phyloP scores from a whole-genome alignment of 108 stramenopile genomes.

The Chaetoceros muelleri region DNA sequence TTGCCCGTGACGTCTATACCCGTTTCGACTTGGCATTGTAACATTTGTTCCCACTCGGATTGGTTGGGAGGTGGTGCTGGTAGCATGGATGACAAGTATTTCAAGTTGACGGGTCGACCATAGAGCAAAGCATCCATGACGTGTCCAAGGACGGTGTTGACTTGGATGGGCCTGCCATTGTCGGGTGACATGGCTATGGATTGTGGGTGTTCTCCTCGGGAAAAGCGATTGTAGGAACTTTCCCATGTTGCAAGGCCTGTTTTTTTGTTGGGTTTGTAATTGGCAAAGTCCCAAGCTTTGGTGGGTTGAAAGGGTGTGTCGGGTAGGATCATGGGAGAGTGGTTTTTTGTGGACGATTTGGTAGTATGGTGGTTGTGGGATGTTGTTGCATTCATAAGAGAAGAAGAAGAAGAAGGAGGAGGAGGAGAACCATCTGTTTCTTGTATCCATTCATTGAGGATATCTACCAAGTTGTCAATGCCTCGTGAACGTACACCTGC shows the following conservation, averaged over 20 bases:
- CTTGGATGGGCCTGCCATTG: conserved; percentile 52
- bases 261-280: conserved; percentile 66
- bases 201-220: conserved; percentile 39
- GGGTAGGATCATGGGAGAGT: conserved; percentile 6
- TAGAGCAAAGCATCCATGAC: conserved; percentile 43
- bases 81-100: conserved; percentile 17
- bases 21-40: conserved; percentile 26
- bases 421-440: background rate
- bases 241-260: conserved; percentile 66
- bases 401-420: background rate
- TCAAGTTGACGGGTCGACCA: conserved; percentile 43
- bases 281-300: conserved; percentile 48
- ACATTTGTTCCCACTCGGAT: conserved; percentile 48
- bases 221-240: conserved; percentile 50
- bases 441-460: conserved; percentile 40
- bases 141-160: conserved; percentile 52
- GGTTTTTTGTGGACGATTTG: background rate
- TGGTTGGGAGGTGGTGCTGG: conserved; percentile 36
- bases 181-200: conserved; percentile 60
- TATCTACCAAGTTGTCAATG: conserved; percentile 34
- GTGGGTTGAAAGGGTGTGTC: conserved; percentile 12
- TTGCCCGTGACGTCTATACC: conserved; percentile 44
- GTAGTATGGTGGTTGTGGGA: background rate
- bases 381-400: background rate
- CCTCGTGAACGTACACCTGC: conserved; percentile 55